Conservation (phyloP, 2,329 filamentous ascomycete genomes). For the Claviceps sp. region DNA sequence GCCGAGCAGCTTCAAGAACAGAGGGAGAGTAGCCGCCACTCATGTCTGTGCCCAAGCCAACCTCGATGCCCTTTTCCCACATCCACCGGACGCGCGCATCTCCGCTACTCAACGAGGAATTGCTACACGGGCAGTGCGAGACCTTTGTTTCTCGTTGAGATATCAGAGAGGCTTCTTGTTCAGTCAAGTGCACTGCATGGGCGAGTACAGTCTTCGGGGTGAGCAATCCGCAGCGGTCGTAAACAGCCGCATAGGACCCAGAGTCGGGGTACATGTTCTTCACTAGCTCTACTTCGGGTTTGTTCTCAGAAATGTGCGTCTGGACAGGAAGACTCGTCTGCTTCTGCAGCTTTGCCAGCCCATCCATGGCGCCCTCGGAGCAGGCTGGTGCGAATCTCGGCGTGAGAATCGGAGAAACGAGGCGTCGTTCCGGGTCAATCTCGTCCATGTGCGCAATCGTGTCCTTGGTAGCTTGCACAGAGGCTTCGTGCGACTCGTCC, state of each 20-base stretch:
- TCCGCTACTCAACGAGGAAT: slow-evolving; percentile 70
- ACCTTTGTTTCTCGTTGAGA: slow-evolving; percentile 50
- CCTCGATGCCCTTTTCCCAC: slow-evolving; percentile 58
- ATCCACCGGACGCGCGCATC: slow-evolving; percentile 62
- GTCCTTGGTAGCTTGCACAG: slow-evolving; percentile 40
- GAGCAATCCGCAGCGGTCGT: slow-evolving; percentile 60
- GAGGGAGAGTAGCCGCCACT: slow-evolving; percentile 75
- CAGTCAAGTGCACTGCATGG: slow-evolving; percentile 65
- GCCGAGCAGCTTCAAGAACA: slow-evolving; percentile 69
- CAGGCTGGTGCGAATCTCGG: slow-evolving; percentile 54
- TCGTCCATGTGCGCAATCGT: slow-evolving; percentile 51
- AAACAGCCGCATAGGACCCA: slow-evolving; percentile 60
- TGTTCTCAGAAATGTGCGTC: slow-evolving; percentile 84
- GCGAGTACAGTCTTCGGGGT: slow-evolving; percentile 66
- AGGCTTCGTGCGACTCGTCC: slow-evolving; percentile 50
- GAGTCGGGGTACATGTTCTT: slow-evolving; percentile 51
- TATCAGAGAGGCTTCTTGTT: slow-evolving; percentile 53
- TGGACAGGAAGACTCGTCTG: slow-evolving; percentile 58
- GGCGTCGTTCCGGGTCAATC: slow-evolving; percentile 50
- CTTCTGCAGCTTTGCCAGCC: slow-evolving; percentile 50
- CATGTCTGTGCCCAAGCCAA: slow-evolving; percentile 85
- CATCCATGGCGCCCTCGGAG: slow-evolving; percentile 43
- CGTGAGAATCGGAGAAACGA: slow-evolving; percentile 72
- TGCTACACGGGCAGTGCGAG: slow-evolving; percentile 77
- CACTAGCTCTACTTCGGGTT: slow-evolving; percentile 59